A percentile compares a stretch with the other conserved stretches of the same genome.
Evolutionary conservation across 176 grass and related monocot species (phyloP).

Genomic region (Neostapfia colusana): DNA sequence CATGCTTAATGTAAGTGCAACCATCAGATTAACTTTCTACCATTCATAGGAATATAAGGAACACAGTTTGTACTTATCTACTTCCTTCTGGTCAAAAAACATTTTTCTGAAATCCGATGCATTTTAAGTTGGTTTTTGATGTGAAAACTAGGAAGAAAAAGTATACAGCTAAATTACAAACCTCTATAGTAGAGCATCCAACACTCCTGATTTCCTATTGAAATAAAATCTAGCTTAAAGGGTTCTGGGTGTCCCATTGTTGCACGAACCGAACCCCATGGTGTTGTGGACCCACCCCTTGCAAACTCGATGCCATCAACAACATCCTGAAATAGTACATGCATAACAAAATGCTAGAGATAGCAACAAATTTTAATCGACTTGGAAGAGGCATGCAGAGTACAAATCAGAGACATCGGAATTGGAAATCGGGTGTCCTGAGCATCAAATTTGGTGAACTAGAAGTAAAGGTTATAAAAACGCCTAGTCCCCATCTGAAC

Average conservation of each 20-base stretch:
- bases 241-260: conserved; percentile 83
- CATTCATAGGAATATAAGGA: background rate
- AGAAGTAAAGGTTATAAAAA: background rate
- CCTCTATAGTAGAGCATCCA: conserved; percentile 83
- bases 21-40: background rate
- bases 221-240: conserved; percentile 79
- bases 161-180: conserved; percentile 25
- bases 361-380: background rate
- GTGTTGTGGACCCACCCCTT: conserved; percentile 57
- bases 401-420: background rate
- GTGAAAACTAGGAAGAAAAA: background rate
- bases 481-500: background rate
- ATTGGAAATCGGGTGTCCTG: background rate
- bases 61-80: background rate
- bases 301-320: conserved; percentile 93
- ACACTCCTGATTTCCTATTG: conserved; percentile 91
- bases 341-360: conserved; percentile 28
- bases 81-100: background rate
- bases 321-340: conserved; percentile 54
- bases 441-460: background rate
- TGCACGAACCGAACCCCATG: conserved; percentile 78
- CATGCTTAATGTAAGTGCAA: background rate
- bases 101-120: background rate
- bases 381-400: background rate
- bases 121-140: background rate